These are phyloP conservation scores for Saccharomycopsis babjevae DNA, from an alignment of 805 yeast genomes.

Conservation along the genomic window DNA sequence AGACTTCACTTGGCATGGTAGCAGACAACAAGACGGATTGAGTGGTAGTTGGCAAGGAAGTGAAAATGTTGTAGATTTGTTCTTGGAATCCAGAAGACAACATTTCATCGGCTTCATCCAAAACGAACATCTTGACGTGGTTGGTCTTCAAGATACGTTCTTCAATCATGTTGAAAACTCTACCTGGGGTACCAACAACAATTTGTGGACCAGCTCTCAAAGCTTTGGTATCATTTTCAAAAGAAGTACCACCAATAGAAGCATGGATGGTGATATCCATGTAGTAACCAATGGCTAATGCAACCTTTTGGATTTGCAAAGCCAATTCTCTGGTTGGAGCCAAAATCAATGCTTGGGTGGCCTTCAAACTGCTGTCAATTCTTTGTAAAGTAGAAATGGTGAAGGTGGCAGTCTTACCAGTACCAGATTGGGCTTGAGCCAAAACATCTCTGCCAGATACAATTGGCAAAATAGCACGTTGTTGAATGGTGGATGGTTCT, in stretches of 20 bases:
- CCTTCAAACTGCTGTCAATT: conserved; percentile 61
- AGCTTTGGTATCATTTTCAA: conserved; percentile 79
- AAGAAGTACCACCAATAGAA: conserved; percentile 93
- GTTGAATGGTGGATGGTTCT: conserved; percentile 73
- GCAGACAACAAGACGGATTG: conserved; percentile 95
- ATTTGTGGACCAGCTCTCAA: conserved; percentile 71
- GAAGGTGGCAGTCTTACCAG: conserved; percentile 86
- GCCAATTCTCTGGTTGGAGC: conserved; percentile 99
- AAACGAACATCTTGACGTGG: conserved; percentile 82
- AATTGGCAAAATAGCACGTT: conserved; percentile 70
- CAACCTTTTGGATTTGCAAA: conserved; percentile 89
- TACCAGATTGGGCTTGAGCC: conserved; percentile 86
- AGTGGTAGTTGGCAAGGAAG: conserved; percentile 74
- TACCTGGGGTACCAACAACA: conserved; percentile 97
- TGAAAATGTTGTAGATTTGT: conserved; percentile 89
- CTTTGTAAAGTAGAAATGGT: conserved; percentile 67
- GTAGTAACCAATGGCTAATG: conserved; percentile 79
- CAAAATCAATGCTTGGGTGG: conserved; percentile 86
- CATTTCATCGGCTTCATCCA: conserved; percentile 98
- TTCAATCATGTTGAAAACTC: conserved; percentile 93
- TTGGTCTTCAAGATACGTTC: conserved; percentile 76
- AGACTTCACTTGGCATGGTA: conserved; percentile 86
- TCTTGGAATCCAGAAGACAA: conserved; percentile 88
- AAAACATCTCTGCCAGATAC: conserved; percentile 52
- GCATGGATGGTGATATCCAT: conserved; percentile 90